Evolutionary conservation across 805 yeast species (phyloP).

Genomic region (Yarrowia deformans): DNA sequence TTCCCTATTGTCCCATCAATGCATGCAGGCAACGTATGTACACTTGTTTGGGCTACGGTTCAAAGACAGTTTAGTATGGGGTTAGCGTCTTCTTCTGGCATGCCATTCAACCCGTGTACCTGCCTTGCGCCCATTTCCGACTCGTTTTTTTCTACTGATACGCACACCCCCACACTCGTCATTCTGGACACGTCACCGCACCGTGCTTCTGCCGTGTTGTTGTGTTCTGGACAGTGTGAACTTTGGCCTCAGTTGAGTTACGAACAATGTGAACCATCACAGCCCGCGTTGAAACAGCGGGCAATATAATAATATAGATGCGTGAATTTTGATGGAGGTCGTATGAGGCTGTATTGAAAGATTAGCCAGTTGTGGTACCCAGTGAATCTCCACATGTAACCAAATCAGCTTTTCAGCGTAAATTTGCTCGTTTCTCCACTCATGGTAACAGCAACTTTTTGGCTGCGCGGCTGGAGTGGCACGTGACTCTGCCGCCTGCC

Average conservation of each 20-base stretch:
- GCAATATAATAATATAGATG: constrained; percentile 7
- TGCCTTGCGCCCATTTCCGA: not conserved
- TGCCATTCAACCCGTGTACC: not conserved
- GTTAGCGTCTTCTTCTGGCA: not conserved
- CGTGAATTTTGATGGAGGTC: constrained; percentile 10
- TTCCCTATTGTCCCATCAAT: constrained; percentile 27
- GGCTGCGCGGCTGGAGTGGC: constrained; percentile 32
- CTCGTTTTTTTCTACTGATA: not conserved
- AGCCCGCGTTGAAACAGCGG: not conserved
- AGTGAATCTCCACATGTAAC: not conserved
- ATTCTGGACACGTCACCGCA: constrained; percentile 28
- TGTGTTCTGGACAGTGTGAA: constrained; percentile 27
- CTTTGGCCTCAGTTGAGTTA: constrained; percentile 33
- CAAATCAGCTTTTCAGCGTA: too few species aligned
- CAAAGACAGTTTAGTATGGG: not conserved
- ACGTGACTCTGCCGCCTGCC: constrained; percentile 37
- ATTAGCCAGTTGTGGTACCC: too few species aligned
- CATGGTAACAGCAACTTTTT: not conserved
- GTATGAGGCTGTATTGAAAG: not conserved
- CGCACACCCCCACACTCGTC: not conserved
- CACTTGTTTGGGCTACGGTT: constrained; percentile 1
- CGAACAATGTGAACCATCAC: constrained; percentile 11
- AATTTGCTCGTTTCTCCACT: not conserved
- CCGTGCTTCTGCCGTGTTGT: constrained; percentile 15
- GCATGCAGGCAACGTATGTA: constrained; percentile 9